Percentiles rank a stretch among this genome's conserved stretches.
Conservation (phyloP, 2,329 filamentous ascomycete species). For the Diaporthe vexans region DNA sequence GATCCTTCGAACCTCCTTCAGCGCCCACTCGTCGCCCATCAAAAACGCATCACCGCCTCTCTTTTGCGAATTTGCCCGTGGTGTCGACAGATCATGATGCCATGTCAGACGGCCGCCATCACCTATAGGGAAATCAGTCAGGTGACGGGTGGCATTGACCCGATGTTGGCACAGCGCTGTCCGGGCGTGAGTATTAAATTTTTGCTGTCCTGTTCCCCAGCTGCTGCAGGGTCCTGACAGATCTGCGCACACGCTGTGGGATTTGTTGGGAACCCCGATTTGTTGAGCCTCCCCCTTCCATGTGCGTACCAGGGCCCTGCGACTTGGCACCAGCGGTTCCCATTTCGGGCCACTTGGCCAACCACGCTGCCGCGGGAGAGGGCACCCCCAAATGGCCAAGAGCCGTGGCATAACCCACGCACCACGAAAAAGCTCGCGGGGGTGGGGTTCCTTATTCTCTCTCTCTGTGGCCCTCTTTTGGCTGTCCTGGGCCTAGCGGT, state of each 20-base stretch:
- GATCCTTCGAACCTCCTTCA: background rate
- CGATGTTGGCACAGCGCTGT: background rate
- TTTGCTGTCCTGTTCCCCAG: slow-evolving; percentile 6
- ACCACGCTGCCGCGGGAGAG: background rate
- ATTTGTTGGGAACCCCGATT: slow-evolving; percentile 41
- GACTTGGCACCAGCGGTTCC: slow-evolving; percentile 22
- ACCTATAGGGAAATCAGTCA: slow-evolving; percentile 7
- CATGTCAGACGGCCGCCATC: slow-evolving; percentile 6
- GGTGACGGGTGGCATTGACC: slow-evolving; percentile 9
- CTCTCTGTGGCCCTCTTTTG: background rate
- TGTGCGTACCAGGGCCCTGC: background rate
- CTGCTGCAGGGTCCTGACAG: slow-evolving; percentile 30
- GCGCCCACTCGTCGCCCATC: slow-evolving; percentile 18
- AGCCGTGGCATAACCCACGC: background rate
- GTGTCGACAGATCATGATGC: slow-evolving; percentile 31
- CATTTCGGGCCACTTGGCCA: slow-evolving; percentile 6
- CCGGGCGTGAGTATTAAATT: background rate
- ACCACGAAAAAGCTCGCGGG: slow-evolving; percentile 7
- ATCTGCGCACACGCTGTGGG: slow-evolving; percentile 24
- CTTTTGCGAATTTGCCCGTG: background rate
- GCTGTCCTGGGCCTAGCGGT: slow-evolving; percentile 2
- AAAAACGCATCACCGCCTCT: slow-evolving; percentile 19
- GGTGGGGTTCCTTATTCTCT: slow-evolving; percentile 6
- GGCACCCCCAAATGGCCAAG: background rate
- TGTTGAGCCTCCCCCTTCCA: slow-evolving; percentile 40